Evolutionary conservation across 2,329 filamentous ascomycete species (phyloP).

Genomic region (Neopestalotiopsis sp.): DNA sequence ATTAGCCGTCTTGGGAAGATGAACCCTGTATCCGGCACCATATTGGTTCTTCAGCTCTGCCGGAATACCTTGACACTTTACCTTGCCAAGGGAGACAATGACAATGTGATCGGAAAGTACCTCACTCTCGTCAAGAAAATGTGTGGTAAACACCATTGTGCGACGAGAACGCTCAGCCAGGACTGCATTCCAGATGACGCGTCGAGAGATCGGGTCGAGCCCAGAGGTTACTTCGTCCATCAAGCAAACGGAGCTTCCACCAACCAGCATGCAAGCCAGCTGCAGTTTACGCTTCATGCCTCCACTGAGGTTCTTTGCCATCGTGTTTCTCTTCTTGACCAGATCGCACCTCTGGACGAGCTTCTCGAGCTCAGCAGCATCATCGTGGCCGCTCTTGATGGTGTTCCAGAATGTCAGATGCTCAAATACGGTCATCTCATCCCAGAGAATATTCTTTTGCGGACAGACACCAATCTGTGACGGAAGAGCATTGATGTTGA

Average conservation of each 20-base stretch:
- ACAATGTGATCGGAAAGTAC: slow-evolving; percentile 33
- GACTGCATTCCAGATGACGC: slow-evolving; percentile 35
- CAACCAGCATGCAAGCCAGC: slow-evolving; percentile 79
- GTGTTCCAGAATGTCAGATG: slow-evolving; percentile 73
- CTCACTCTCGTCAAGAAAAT: slow-evolving; percentile 36
- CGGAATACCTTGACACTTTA: slow-evolving; percentile 35
- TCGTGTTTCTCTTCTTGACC: slow-evolving; percentile 63
- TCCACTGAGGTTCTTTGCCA: slow-evolving; percentile 70
- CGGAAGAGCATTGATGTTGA: slow-evolving; percentile 58
- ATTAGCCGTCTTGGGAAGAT: slow-evolving; percentile 31
- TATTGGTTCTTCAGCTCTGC: slow-evolving; percentile 34
- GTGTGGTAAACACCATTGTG: slow-evolving; percentile 32
- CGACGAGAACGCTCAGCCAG: slow-evolving; percentile 30
- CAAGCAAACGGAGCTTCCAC: slow-evolving; percentile 73
- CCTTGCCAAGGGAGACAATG: slow-evolving; percentile 31
- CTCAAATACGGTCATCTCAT: slow-evolving; percentile 72
- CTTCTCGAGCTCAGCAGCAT: slow-evolving; percentile 50
- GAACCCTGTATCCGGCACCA: slow-evolving; percentile 35
- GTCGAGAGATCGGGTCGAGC: slow-evolving; percentile 71
- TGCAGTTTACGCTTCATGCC: slow-evolving; percentile 80
- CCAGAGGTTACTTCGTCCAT: slow-evolving; percentile 78
- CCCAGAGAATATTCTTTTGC: slow-evolving; percentile 79
- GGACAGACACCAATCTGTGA: slow-evolving; percentile 67
- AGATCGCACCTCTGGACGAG: slow-evolving; percentile 70
- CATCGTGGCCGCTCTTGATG: slow-evolving; percentile 61